Base-by-base conservation (phyloP, 495 filamentous ascomycete species). In the Filosporella fistucella region DNA sequence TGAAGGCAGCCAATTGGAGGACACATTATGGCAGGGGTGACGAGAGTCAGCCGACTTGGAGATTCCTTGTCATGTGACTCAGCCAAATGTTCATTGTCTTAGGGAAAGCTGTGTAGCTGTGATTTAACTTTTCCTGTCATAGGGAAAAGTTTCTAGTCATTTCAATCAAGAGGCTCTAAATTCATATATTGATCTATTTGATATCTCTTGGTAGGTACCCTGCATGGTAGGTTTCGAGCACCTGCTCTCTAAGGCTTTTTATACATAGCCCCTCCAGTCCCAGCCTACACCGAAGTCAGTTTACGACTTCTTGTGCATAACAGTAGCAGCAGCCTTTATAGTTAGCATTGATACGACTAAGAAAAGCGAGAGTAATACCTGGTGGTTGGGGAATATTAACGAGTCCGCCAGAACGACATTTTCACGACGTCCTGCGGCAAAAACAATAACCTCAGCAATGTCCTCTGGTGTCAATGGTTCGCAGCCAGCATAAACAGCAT, bases 351-450 rank as follows among this genome's bases (percentile, higher is more conserved):
- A 22, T 24, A 22, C 16, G 16, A 7, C 2, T 18, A 20, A 39
- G 38, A 21, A 33, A 39, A 42, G 37, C 26, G 28, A n/a, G 14
- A 10, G 24, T 24, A 71, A 62, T 70, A 88, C 89, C 74, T 96
- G 90, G 60, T 98, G 93, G 58, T 80, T 94, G 16, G 93, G 93
- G 69, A 81, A 98, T 43, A 98, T 71, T 33, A 98, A 63, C 25
- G 90, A 88, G 65, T 98, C 93, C 4, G 93, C 93, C 55, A 98
- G 65, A 7, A 98, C 90, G 14, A 97, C 93, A 63, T 97, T 97
- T 74, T 98, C 91, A 50, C 85, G 76, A 52, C 93, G 78, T 4
- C 86, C 83, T 21, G 88, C 93, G 34, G 85, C 79, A 58, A 98
- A 98, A 21, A 98, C 93, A 22, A 96, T 74, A 21, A 96, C 78